Conservation (phyloP, 306 rosid species). For the Cucumis cinereus region DNA sequence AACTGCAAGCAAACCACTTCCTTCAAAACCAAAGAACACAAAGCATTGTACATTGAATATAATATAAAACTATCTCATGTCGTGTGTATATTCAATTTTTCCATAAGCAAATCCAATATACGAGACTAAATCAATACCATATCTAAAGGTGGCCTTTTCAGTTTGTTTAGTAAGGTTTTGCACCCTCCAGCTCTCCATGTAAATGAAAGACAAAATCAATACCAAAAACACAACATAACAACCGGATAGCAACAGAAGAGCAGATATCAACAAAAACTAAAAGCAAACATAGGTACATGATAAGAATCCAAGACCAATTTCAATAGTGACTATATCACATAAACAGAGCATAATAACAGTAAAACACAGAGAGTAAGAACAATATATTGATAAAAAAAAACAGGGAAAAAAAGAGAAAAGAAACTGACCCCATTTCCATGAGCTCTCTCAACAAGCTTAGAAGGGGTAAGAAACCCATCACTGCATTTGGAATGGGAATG, state of each 20-base stretch:
- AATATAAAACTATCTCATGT: background rate
- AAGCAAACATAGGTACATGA: background rate
- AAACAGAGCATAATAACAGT: background rate
- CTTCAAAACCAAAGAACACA: background rate
- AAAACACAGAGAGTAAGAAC: background rate
- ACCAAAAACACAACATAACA: background rate
- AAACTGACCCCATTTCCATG: conserved; percentile 69
- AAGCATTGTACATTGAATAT: background rate
- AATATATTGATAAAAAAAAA: background rate
- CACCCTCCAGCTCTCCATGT: background rate
- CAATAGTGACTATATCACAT: too few species aligned
- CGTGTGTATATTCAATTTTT: background rate
- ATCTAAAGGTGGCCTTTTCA: background rate
- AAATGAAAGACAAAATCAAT: background rate
- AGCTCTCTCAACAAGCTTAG: conserved; percentile 79
- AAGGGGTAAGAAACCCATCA: conserved; percentile 91
- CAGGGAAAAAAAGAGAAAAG: background rate
- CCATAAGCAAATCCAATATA: background rate
- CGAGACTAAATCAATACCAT: background rate
- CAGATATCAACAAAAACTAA: background rate
- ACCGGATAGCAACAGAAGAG: background rate
- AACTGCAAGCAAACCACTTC: background rate
- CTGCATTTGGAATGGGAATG: conserved; percentile 90
- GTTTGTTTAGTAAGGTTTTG: background rate
- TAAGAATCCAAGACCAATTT: background rate